Base-by-base conservation (phyloP, 441 rosid genomes). In the Populus hybrid region DNA sequence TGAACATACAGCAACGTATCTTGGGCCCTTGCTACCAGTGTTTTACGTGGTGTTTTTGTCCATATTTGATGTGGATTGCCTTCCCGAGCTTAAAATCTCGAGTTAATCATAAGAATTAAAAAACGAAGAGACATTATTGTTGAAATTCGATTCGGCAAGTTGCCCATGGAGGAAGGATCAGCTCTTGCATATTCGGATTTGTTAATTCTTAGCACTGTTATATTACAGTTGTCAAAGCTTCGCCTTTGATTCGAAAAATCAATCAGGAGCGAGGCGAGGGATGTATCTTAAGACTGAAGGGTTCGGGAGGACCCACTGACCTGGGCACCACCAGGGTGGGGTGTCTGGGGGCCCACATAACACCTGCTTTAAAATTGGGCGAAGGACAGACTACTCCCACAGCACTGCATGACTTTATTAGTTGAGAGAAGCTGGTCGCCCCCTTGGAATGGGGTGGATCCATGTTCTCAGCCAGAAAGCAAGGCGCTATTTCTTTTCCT, bases 351-450 rank as follows among this genome's bases (percentile, higher is more conserved):
- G 6, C 82, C 83, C 75, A 67, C 75, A 26, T 36, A 78, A 71
- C 30, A 75, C 59, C 59, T 63, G 24, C 59, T 69, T 74, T 46
- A 38, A 80, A 70, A 53, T 61, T 36, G 73, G 78, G 70, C 73
- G 46, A 57, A 81, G 70, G 87, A 82, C 88, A 81, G 72, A 65
- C 70, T 23, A 28, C 67, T 40, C 80, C 75, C 80, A 3, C 74
- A 70, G 30, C 83, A 16, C 79, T 87, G 82, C 91, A 82, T 84
- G 90, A 85, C 85, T 88, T 81, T 83, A 83, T 83, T 84, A 71
- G 88, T 81, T 88, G 88, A 87, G 78, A 75, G 80, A 77, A 74
- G 38, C 9, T 75, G 72, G 79, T 32, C 75, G 36, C 77, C 79
- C 86, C 75, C 72, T 78, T 53, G 85, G 78, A 72, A 82, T 85